Evolutionary conservation across 441 rosid genomes (phyloP).

Genomic region (Flueggea neowawraea): DNA sequence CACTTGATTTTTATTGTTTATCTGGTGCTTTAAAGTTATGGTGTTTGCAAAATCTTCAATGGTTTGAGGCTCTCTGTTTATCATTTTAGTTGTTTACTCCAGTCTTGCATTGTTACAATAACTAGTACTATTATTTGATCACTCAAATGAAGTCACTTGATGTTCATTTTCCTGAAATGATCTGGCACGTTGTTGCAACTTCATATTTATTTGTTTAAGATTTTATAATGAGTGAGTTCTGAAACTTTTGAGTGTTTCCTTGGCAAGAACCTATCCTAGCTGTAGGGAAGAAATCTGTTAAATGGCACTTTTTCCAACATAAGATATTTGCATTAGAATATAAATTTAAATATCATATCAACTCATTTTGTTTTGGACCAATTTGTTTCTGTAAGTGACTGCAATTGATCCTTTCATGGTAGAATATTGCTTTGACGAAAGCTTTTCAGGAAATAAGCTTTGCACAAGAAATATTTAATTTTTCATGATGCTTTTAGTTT

Average conservation of each 20-base stretch:
- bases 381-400: not conserved
- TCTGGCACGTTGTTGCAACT: not conserved
- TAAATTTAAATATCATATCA: not conserved
- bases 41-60: not conserved
- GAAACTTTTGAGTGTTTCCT: not conserved
- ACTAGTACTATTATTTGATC: too few species aligned
- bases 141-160: too few species aligned
- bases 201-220: not conserved
- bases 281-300: not conserved
- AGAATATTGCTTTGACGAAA: not conserved
- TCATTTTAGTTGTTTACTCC: not conserved
- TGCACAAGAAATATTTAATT: too few species aligned
- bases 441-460: too few species aligned
- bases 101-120: too few species aligned
- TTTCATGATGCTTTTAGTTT: too few species aligned
- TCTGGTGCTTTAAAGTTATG: not conserved
- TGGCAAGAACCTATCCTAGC: not conserved
- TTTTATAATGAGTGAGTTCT: not conserved
- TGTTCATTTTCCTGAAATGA: not conserved
- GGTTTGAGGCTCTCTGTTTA: not conserved
- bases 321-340: not conserved
- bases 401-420: not conserved
- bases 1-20: not conserved
- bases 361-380: not conserved
- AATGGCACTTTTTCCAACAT: not conserved